These are phyloP conservation scores for Saccharomyces uvarum DNA, from an alignment of 1,139 yeast genomes.

Conservation along the genomic window DNA sequence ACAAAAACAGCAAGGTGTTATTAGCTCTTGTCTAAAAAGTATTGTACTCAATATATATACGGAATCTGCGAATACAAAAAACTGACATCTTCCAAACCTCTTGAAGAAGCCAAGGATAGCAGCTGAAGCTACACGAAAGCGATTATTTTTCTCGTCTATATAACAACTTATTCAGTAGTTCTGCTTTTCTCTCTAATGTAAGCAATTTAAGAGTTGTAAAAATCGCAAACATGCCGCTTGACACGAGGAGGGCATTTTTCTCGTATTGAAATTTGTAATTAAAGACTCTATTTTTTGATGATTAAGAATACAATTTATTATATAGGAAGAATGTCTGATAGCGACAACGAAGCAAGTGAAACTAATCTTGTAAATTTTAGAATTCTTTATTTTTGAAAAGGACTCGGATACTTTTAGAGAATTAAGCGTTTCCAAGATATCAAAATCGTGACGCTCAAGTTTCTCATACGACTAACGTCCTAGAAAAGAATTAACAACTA, in stretches of 20 bases:
- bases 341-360: too few relatives aligned
- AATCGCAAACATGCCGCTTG: conserved; percentile 93
- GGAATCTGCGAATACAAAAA: conserved; percentile 78
- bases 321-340: too few relatives aligned
- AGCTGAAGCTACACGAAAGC: conserved; percentile 24
- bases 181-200: conserved; percentile 42
- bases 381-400: too few relatives aligned
- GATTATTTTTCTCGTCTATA: neutral
- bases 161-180: neutral
- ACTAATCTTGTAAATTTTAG: too few relatives aligned
- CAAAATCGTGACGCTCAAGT: too few relatives aligned
- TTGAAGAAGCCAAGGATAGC: conserved; percentile 85
- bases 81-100: conserved; percentile 84
- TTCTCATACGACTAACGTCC: too few relatives aligned
- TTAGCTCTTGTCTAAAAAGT: conserved; percentile 49
- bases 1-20: conserved; percentile 63
- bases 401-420: too few relatives aligned
- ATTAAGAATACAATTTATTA: too few relatives aligned
- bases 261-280: conserved; percentile 8
- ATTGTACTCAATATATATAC: conserved; percentile 60
- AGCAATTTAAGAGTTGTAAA: conserved; percentile 72
- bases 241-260: conserved; percentile 61
- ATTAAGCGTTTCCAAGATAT: too few relatives aligned
- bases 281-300: too few relatives aligned
- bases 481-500: too few relatives aligned